Conservation (phyloP, 1,284 basidiomycete species). For the Pseudozyma flocculosa region DNA sequence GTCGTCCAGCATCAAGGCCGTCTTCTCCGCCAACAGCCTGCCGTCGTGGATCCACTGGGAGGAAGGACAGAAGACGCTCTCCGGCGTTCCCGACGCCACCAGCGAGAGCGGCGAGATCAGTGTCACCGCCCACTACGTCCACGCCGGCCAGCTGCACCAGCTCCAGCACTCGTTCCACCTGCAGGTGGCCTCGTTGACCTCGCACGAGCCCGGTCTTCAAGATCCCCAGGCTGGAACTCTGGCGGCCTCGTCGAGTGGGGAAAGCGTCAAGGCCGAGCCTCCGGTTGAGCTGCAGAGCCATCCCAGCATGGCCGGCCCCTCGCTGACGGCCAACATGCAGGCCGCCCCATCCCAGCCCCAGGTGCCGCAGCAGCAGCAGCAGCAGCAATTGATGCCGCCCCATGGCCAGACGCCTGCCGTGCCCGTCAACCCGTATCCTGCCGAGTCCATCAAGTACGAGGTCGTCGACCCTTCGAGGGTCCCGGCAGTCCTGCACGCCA, state of each 20-base stretch:
- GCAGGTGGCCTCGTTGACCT: conserved; percentile 32
- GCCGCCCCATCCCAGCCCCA: too few species aligned
- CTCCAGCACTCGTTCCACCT: conserved; percentile 51
- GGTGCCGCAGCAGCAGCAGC: neutral
- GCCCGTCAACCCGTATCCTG: conserved; percentile 4
- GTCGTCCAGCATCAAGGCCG: conserved; percentile 66
- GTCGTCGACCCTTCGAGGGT: conserved; percentile 50
- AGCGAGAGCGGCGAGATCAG: conserved; percentile 42
- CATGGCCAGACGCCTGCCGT: too few species aligned
- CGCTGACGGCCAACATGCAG: neutral
- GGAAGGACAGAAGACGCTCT: conserved; percentile 60
- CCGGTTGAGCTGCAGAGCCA: too few species aligned
- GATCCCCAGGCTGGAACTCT: neutral
- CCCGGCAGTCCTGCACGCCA: conserved; percentile 40
- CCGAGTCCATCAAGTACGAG: conserved; percentile 44
- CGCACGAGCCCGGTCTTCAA: conserved; percentile 9
- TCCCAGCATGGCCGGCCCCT: neutral
- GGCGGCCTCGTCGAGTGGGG: neutral
- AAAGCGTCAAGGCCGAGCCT: neutral
- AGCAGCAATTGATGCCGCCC: neutral
- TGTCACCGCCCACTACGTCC: conserved; percentile 49
- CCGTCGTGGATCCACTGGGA: conserved; percentile 88
- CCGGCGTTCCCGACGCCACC: conserved; percentile 38
- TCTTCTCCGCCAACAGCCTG: conserved; percentile 75
- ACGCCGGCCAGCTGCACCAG: conserved; percentile 47